Evolutionary conservation across 1,284 basidiomycete genomes (phyloP), one percentile per base, ranked within the genome.

Genomic region (Takashimella koratensis): DNA sequence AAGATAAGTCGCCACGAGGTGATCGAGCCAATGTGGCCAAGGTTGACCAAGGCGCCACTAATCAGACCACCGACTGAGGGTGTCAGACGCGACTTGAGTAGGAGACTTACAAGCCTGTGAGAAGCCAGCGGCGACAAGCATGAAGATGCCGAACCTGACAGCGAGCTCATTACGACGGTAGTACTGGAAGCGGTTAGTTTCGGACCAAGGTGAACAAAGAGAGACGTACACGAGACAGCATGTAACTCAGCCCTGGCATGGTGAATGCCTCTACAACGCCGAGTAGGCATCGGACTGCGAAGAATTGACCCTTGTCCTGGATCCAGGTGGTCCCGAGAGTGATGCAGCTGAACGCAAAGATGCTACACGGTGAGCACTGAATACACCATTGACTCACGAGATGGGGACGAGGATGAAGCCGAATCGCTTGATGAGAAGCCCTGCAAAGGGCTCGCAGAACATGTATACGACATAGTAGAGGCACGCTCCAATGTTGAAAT

Each of bases 241-340:
- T 55, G 51, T 66, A 67, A 21, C 64, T 60, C 25, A 67, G 59
- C 4, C 68, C 68, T 3, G 68, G 68, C 42, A 70, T 60, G 12
- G 65, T 60, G 45, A 63, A 65, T 5, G 62, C 52, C 43, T 70
- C 68, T 12, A 64, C 59, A 10, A 75, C 57, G 58, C 73, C 73
- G 4, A 70, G 60, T 0, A 67, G 52, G 42, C 60, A 58, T 13
- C 68, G 62, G 2, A 70, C 58, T 8, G 50, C 52, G 43, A 60
- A 56, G 49, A 62, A 65, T 4, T 52, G 47, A n/a, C 52, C 49
- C 22, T 60, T 59, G 47, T 49, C 63, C 13, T 57, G 52, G 12
- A 67, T 60, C 49, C 66, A 70, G 10, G 62, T 59, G 3, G 62
- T 66, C 2, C 47, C 49, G 36, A 70, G 43, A 12, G 63, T 65